phyloP scores from a whole-genome alignment of 352 stramenopile species.

The Phytopythium oedochilum region DNA sequence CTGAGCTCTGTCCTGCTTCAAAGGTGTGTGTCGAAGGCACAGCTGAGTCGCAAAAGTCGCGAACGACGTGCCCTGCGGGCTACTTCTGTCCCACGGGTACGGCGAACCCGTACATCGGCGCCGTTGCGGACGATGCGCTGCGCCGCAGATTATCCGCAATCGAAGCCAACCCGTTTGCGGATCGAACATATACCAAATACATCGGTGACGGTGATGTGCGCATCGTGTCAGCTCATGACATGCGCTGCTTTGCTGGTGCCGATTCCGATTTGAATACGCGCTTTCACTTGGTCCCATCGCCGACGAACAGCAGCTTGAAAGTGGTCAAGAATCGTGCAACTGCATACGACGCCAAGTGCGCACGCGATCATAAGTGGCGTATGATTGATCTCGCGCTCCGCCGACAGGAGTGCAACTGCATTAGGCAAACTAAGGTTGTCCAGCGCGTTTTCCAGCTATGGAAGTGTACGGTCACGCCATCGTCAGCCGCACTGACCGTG shows the following conservation, averaged over 20 bases:
- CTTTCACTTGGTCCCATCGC: conserved; percentile 25
- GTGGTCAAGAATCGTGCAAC: conserved; percentile 61
- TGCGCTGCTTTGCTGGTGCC: conserved; percentile 87
- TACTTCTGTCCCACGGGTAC: conserved; percentile 97
- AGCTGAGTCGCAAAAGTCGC: conserved; percentile 74
- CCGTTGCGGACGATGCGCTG: conserved; percentile 89
- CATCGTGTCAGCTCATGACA: conserved; percentile 88
- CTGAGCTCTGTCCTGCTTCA: conserved; percentile 84
- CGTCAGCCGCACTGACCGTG: conserved; percentile 12
- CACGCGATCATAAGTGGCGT: conserved; percentile 93
- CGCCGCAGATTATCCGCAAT: conserved; percentile 54
- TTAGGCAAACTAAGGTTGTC: conserved; percentile 83
- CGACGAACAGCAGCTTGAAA: conserved; percentile 3
- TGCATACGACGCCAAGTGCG: conserved; percentile 80
- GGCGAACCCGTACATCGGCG: conserved; percentile 77
- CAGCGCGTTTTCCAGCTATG: conserved; percentile 91
- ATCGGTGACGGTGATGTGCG: conserved; percentile 86
- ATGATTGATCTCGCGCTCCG: conserved; percentile 84
- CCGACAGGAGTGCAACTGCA: conserved; percentile 91
- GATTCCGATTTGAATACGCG: conserved; percentile 71
- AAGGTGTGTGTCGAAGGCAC: conserved; percentile 88
- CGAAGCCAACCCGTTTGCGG: conserved; percentile 71
- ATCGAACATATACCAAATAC: conserved; percentile 84
- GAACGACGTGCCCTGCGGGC: conserved; percentile 76
- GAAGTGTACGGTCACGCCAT: conserved; percentile 83